Base-by-base conservation (phyloP, 768 basidiomycete genomes). In the Mycena latifolia region DNA sequence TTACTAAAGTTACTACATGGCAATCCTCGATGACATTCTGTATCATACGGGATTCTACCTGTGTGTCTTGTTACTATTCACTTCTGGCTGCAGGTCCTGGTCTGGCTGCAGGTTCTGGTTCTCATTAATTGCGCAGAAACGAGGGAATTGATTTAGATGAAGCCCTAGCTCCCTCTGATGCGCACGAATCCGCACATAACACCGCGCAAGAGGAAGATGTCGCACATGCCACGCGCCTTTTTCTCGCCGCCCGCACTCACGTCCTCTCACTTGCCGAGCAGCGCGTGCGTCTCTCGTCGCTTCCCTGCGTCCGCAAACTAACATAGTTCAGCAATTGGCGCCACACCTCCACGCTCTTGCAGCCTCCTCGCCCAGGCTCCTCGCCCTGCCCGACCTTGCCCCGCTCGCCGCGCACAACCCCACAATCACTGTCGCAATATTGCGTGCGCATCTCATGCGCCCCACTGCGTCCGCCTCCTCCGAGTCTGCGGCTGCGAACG, bases 181-280 rank as follows among this genome's bases (percentile, higher is more conserved):
- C 84, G 62, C 90, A 91, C 70, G 80, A n/a, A n/a, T n/a, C n/a
- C n/a, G n/a, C n/a, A n/a, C n/a, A n/a, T n/a, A n/a, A n/a, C n/a
- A 80, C 66, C 80, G 81, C 64, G 89, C n/a, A 85, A 55, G 89
- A 89, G 67, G 80, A 79, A 28, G 78, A 90, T 22, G 84, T n/a
- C n/a, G n/a, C n/a, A n/a, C n/a, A n/a, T n/a, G n/a, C 85, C 25
- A 87, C 92, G 85, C 85, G 84, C 55, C 84, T 93, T n/a, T 81
- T 94, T 29, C 81, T 93, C 18, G 83, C 86, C 39, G 91, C 90
- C 47, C 87, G 91, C 57, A 86, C 89, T 66, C 88, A 92, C 55
- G 91, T 89, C 27, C 85, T 94, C 48, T 89, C 87, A 35, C 85
- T 94, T 53, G 83, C 89, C 41, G 92, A 94, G 80, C 90, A 91